phyloP scores from a whole-genome alignment of 805 yeast species.

The Yarrowia sp. region DNA sequence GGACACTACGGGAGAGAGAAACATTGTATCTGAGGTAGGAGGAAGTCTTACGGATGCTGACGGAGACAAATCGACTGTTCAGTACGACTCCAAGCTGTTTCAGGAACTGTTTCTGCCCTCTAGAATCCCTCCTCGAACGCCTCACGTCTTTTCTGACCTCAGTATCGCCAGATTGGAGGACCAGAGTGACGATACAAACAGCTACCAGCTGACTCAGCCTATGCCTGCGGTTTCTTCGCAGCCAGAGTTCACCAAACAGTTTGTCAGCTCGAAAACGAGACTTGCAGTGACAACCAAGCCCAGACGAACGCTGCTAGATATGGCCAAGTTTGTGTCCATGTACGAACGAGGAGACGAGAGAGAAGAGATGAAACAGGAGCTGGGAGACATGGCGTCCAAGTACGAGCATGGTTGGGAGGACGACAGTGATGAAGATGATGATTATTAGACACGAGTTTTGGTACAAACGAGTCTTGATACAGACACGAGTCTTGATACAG shows the following conservation, averaged over 20 bases:
- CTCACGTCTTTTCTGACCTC: constrained; percentile 27
- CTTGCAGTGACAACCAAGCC: constrained; percentile 30
- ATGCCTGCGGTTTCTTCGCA: constrained; percentile 11
- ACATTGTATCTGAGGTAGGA: neutral
- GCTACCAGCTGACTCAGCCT: neutral
- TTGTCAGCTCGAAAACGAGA: constrained; percentile 16
- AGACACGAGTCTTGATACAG: no score
- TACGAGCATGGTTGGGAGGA: constrained; percentile 31
- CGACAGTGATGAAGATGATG: constrained; percentile 29
- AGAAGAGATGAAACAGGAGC: constrained; percentile 31
- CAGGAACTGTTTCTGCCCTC: constrained; percentile 28
- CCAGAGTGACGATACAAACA: neutral
- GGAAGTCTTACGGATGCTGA: neutral
- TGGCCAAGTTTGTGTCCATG: constrained; percentile 29
- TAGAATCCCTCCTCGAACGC: constrained; percentile 27
- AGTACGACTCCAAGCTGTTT: neutral
- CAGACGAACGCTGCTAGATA: constrained; percentile 23
- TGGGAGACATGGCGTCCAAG: constrained; percentile 28
- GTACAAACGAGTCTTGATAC: no score
- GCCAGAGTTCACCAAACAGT: constrained; percentile 1
- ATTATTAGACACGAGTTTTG: no score
- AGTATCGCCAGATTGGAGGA: constrained; percentile 20
- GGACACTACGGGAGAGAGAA: neutral
- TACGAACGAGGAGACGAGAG: constrained; percentile 29
- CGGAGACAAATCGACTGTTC: neutral